phyloP scores from a whole-genome alignment of 2,329 filamentous ascomycete species.

The Aspergillus amoenus region DNA sequence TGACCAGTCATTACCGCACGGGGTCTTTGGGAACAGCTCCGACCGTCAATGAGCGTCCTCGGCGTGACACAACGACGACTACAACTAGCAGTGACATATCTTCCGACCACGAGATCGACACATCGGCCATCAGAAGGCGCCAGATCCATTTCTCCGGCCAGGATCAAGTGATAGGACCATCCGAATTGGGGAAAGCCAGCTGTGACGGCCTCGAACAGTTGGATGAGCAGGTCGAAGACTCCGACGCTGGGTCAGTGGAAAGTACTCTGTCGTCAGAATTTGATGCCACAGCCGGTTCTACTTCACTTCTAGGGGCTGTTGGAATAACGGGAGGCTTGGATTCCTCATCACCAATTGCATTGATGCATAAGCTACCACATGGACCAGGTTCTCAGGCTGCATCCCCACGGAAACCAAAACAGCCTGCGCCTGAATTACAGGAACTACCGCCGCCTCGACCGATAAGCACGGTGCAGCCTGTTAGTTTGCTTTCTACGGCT shows the following conservation, averaged over 20 bases:
- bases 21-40: conserved; percentile 59
- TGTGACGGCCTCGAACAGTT: conserved; percentile 32
- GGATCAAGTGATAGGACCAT: conserved; percentile 36
- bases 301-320: conserved; percentile 55
- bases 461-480: conserved; percentile 57
- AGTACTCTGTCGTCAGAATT: conserved; percentile 56
- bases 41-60: conserved; percentile 52
- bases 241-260: conserved; percentile 48
- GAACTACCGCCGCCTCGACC: conserved; percentile 61
- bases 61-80: conserved; percentile 64
- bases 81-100: conserved; percentile 67
- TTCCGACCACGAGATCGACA: conserved; percentile 62
- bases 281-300: conserved; percentile 55
- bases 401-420: conserved; percentile 54
- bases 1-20: conserved; percentile 49
- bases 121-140: conserved; percentile 53
- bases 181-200: conserved; percentile 26
- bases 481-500: conserved; percentile 59
- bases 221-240: conserved; percentile 47
- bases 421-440: conserved; percentile 52
- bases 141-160: conserved; percentile 49
- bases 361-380: conserved; percentile 42
- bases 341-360: conserved; percentile 50
- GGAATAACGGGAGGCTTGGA: conserved; percentile 45
- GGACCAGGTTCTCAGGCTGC: conserved; percentile 33